These are phyloP conservation scores for Stentor roeselii DNA, from an alignment of 73 alveolate species.

Conservation along the genomic window DNA sequence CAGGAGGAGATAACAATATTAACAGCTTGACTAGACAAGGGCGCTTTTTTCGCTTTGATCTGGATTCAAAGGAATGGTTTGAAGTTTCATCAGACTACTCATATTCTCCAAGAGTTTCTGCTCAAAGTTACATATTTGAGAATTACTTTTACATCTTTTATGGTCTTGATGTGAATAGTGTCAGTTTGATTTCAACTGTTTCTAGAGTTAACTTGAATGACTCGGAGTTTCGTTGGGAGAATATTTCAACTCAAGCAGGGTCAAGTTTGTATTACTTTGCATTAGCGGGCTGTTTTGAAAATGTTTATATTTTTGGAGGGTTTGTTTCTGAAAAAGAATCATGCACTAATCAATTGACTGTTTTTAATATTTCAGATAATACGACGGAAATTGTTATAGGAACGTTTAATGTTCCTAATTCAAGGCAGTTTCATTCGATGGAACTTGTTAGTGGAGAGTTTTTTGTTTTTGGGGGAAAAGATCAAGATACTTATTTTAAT, in stretches of 20 bases:
- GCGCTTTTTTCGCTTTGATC: neutral
- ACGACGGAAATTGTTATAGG: neutral
- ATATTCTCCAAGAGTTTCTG: neutral
- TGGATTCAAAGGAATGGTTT: neutral
- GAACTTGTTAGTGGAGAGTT: neutral
- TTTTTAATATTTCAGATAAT: neutral
- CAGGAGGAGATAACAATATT: neutral
- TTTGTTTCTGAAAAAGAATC: neutral
- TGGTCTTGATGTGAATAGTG: neutral
- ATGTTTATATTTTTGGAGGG: slow-evolving; percentile 2
- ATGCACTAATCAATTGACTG: neutral
- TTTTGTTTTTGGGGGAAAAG: neutral
- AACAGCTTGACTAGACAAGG: neutral
- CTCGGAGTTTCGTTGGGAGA: neutral
- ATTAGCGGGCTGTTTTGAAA: neutral
- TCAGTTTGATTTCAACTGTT: neutral
- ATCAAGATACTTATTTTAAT: neutral
- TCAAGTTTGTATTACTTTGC: neutral
- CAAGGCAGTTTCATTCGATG: neutral
- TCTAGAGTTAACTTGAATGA: neutral
- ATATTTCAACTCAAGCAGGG: neutral
- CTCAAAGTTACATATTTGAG: neutral
- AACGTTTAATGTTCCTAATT: neutral
- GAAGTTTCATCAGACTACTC: neutral
- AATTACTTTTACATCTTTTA: neutral